Evolutionary conservation across 1,139 yeast genomes (phyloP), one percentile per base, ranked within the genome.

Genomic region (Pichia sp.): DNA sequence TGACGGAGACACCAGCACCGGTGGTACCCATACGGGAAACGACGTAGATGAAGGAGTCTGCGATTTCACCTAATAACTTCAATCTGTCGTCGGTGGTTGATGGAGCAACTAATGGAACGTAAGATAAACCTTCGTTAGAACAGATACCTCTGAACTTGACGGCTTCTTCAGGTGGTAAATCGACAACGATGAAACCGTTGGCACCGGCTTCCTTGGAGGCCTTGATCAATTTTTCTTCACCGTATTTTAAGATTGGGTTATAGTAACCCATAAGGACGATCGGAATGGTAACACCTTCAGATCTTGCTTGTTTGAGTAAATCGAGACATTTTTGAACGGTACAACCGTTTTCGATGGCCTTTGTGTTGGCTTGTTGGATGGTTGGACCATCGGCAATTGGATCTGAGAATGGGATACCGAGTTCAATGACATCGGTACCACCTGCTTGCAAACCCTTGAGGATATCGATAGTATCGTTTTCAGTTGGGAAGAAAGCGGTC

Each of bases 331-430:
- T 74, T 9, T 73, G 64, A 51, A 89, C 83, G 28, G 90, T 83
- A 51, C 90, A 80, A 14, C 96, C 96, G 59, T 93, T 90, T 30
- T 79, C 76, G 56, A 93, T 75, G 12, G 99, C 94, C 20, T 70
- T 73, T 32, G 79, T 79, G 68, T 91, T 91, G 35, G 98, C 89
- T 34, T 73, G 81, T 69, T 93, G 99, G 59, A 93, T 93, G 15
- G 96, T 89, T 34, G 98, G 96, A 40, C 99, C 99, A 67, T 93
- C 99, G 37, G 98, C 99, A 62, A 93, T 89, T 38, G 99, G 99
- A 65, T 93, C 99, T n/a, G 96, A 85, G 67, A 93, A 93, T 38
- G 99, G 99, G 63, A 94, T 72, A 53, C 99, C 99, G 44, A 93
- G 72, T 70, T 93, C 99, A 57, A 93, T 88, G 53, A 93, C 78